Conservation (phyloP, 179 eudicot genomes). For the Spinacia oleracea region DNA sequence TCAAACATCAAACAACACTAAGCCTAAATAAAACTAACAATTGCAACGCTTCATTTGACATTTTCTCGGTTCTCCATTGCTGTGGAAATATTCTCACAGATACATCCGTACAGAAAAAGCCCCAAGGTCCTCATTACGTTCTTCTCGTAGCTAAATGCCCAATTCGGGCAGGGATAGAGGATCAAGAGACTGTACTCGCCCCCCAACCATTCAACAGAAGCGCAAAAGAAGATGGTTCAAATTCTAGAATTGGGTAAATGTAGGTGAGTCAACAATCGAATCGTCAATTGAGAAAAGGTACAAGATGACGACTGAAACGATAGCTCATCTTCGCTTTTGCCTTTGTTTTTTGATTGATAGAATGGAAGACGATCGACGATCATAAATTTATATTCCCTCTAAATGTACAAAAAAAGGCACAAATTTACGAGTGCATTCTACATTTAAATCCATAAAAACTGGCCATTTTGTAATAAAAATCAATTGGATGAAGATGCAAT, state of each 20-base stretch:
- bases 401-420: slow-evolving; percentile 11
- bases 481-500: too few species aligned
- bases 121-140: not conserved
- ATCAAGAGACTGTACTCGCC: too few species aligned
- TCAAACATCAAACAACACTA: not conserved
- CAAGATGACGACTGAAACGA: slow-evolving; percentile 70
- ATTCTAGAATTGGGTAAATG: slow-evolving; percentile 20
- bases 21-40: not conserved
- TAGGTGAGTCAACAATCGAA: slow-evolving; percentile 79
- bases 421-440: not conserved
- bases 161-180: too few species aligned
- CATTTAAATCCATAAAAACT: too few species aligned
- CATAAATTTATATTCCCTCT: not conserved
- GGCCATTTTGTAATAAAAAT: too few species aligned
- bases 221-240: not conserved
- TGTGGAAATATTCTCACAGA: not conserved
- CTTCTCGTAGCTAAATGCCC: too few species aligned
- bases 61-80: not conserved
- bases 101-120: too few species aligned
- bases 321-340: slow-evolving; percentile 58
- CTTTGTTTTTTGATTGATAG: slow-evolving; percentile 24
- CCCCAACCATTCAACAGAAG: too few species aligned
- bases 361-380: too few species aligned
- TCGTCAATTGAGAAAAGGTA: slow-evolving; percentile 44
- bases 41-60: not conserved